Conservation (phyloP, 1,284 basidiomycete genomes). For the Laetiporus sulphureus region DNA sequence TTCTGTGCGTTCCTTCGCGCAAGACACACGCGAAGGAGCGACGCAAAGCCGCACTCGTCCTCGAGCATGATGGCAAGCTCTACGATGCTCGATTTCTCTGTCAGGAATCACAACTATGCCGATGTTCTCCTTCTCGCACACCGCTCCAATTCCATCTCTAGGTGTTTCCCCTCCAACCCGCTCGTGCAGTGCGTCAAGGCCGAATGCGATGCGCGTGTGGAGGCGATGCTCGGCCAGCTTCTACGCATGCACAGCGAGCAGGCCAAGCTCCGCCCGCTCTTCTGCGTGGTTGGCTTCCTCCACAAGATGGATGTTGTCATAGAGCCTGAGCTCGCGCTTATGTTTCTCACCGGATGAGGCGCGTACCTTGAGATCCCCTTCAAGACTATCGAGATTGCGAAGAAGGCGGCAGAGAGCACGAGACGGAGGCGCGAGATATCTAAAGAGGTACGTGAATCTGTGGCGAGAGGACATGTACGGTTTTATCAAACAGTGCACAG, state of each 20-base stretch:
- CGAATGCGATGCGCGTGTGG: conserved; percentile 70
- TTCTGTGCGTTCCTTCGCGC: conserved; percentile 60
- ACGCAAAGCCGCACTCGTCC: conserved; percentile 69
- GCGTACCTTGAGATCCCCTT: conserved; percentile 43
- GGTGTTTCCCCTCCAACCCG: conserved; percentile 35
- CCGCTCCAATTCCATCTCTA: conserved; percentile 48
- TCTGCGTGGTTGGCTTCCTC: conserved; percentile 83
- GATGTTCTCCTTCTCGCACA: conserved; percentile 81
- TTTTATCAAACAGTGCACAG: conserved; percentile 82
- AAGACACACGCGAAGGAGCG: conserved; percentile 53
- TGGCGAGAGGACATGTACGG: conserved; percentile 93
- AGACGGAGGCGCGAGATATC: conserved; percentile 69
- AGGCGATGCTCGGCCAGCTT: conserved; percentile 72
- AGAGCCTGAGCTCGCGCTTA: conserved; percentile 60
- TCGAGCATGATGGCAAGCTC: conserved; percentile 88
- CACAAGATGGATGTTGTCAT: conserved; percentile 65
- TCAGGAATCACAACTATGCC: conserved; percentile 84
- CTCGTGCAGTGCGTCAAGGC: conserved; percentile 53
- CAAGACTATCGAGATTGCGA: conserved; percentile 36
- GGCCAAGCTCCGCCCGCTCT: conserved; percentile 82
- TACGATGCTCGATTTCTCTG: conserved; percentile 89
- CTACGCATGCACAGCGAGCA: conserved; percentile 83
- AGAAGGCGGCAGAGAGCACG: conserved; percentile 37
- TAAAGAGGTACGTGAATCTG: conserved; percentile 83
- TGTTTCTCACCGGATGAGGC: conserved; percentile 61